Base-by-base conservation (phyloP, 2,329 filamentous ascomycete species). In the Tricladium varicosporioides region DNA sequence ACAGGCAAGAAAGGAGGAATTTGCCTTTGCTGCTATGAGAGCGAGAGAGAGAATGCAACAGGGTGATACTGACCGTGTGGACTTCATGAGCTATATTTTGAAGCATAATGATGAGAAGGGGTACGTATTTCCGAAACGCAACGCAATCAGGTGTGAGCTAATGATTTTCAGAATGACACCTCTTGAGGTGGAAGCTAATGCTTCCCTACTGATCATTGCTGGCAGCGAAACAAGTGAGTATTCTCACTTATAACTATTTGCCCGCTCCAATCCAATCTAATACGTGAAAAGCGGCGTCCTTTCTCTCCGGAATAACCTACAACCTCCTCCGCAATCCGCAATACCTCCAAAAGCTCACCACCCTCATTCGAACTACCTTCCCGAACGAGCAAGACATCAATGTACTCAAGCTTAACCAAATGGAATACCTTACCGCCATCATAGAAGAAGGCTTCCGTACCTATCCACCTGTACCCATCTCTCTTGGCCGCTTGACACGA, bases 371-470 rank as follows among this genome's bases (percentile, higher is more conserved):
- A 0, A 61, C 66, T 0, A 42, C 67, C 0, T 80, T 78, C 56
- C 53, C 54, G 0, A 60, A 48, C 0, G 67, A 73, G 19, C 65
- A 69, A 0, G 73, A 78, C 3, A 78, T 80, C 48, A 72, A 65
- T n/a, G 54, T 75, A 13, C 54, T 58, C 14, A 64, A 65, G 1
- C 66, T 70, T 1, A 15, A 16, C 13, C 40, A 47, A 60, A 61
- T 45, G 57, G 62, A 5, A 0, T 80, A 78, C 53, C 68, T 78
- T 63, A 59, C 69, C 5, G 77, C 76, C 2, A 70, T 70, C 19
- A 60, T 79, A 2, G 65, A 77, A 1, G 78, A 80, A 62, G 65
- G 68, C 0, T 64, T 80, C 27, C 69, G 78, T 11, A 60, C 76
- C 10, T 78, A 74, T 51, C 74, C 75, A 9, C 57, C 62, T 11